Conservation (phyloP, 2,329 filamentous ascomycete genomes). For the Metarhizium rileyi region DNA sequence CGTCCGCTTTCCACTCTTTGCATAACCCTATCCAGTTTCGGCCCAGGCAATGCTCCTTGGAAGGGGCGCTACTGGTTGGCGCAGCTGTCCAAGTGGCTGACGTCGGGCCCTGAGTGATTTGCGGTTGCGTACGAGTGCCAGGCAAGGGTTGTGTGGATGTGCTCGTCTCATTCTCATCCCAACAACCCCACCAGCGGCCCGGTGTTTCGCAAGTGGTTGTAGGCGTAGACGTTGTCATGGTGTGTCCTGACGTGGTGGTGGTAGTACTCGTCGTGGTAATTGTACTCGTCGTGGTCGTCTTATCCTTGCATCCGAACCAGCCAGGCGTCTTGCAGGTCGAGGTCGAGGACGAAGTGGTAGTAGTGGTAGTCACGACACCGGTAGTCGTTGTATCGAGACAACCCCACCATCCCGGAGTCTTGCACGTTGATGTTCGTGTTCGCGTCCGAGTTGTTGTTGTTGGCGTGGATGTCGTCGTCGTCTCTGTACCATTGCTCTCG, state of each 20-base stretch:
- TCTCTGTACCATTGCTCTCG: constrained; percentile 79
- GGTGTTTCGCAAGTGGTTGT: constrained; percentile 38
- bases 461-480: constrained; percentile 49
- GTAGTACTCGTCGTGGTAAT: constrained; percentile 27
- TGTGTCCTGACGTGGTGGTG: constrained; percentile 17
- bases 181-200: constrained; percentile 48
- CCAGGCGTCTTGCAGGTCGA: constrained; percentile 52
- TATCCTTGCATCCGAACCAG: constrained; percentile 56
- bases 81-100: constrained; percentile 17
- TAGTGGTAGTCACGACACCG: constrained; percentile 22
- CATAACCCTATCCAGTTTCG: constrained; percentile 34
- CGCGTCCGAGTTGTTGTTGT: constrained; percentile 53
- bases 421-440: constrained; percentile 77
- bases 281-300: constrained; percentile 27
- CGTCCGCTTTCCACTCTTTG: constrained; percentile 24
- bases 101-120: constrained; percentile 22
- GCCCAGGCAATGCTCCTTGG: constrained; percentile 22
- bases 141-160: constrained; percentile 4
- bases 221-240: constrained; percentile 19
- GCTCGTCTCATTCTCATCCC: constrained; percentile 29
- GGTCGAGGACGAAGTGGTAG: constrained; percentile 31
- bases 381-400: constrained; percentile 59
- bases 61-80: constrained; percentile 15
- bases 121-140: constrained; percentile 8
- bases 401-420: constrained; percentile 90